These are phyloP conservation scores for Pseudogymnoascus sp. DNA, from an alignment of 2,329 filamentous ascomycete species.

Conservation along the genomic window DNA sequence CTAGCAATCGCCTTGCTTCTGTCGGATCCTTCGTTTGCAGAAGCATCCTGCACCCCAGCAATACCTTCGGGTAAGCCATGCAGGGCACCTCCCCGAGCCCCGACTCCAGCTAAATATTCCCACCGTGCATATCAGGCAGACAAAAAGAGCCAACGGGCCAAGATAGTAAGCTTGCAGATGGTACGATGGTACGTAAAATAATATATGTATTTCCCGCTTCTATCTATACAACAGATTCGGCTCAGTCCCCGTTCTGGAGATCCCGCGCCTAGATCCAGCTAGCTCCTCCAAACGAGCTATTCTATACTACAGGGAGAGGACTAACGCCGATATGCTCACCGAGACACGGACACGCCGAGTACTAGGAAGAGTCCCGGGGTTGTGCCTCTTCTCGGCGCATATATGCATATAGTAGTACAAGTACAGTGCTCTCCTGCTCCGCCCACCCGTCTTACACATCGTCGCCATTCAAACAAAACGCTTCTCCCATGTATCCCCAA, in stretches of 20 bases:
- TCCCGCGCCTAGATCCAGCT: background rate
- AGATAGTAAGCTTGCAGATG: background rate
- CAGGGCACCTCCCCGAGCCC: background rate
- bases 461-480: slow-evolving; percentile 2
- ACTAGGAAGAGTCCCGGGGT: background rate
- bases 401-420: slow-evolving; percentile 7
- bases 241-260: slow-evolving; percentile 3
- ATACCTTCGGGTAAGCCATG: background rate
- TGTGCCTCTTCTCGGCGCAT: background rate
- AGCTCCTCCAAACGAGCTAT: slow-evolving; percentile 8
- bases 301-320: slow-evolving; percentile 6
- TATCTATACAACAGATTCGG: slow-evolving; percentile 8
- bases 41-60: background rate
- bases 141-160: background rate
- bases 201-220: background rate
- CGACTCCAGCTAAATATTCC: too few species aligned
- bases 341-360: slow-evolving; percentile 4
- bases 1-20: background rate
- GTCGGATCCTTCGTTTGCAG: too few species aligned
- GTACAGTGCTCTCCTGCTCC: slow-evolving; percentile 10
- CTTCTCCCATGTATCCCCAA: background rate
- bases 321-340: slow-evolving; percentile 7
- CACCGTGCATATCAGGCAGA: background rate
- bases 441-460: background rate
- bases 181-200: background rate